Evolutionary conservation across 768 basidiomycete species (phyloP).

Genomic region (Ephemerocybe angulata): DNA sequence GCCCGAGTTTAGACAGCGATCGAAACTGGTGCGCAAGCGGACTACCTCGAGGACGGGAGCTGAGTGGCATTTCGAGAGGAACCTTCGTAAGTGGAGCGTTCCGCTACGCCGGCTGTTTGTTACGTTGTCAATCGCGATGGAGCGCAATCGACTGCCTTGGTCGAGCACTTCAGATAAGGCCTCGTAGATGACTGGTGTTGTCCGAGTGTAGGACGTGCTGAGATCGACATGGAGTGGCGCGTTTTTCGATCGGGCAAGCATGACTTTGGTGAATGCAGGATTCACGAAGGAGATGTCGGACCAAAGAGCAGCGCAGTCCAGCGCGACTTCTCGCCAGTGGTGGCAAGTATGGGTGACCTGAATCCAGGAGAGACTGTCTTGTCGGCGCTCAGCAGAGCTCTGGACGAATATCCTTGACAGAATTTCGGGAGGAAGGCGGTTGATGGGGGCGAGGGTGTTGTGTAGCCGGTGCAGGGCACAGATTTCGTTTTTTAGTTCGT

Average conservation of each 20-base stretch:
- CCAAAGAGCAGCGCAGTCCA: not conserved
- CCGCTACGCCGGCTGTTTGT: no score
- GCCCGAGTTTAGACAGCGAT: no score
- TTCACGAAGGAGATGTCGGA: not conserved
- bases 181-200: no score
- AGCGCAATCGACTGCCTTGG: not conserved
- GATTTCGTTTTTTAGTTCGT: not conserved
- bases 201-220: no score
- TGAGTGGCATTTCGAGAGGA: no score
- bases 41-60: no score
- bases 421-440: not conserved
- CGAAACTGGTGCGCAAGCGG: no score
- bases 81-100: no score
- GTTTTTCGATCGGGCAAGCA: not conserved
- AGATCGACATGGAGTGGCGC: not conserved
- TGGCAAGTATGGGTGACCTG: not conserved
- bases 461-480: not conserved
- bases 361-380: not conserved
- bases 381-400: not conserved
- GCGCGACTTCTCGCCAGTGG: not conserved
- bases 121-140: not conserved
- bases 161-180: not conserved
- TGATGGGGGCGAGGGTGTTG: not conserved
- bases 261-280: not conserved
- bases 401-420: not conserved